These are phyloP conservation scores for Umbelopsis vinacea DNA, from an alignment of 192 early-diverging fungal genomes.

Conservation along the genomic window DNA sequence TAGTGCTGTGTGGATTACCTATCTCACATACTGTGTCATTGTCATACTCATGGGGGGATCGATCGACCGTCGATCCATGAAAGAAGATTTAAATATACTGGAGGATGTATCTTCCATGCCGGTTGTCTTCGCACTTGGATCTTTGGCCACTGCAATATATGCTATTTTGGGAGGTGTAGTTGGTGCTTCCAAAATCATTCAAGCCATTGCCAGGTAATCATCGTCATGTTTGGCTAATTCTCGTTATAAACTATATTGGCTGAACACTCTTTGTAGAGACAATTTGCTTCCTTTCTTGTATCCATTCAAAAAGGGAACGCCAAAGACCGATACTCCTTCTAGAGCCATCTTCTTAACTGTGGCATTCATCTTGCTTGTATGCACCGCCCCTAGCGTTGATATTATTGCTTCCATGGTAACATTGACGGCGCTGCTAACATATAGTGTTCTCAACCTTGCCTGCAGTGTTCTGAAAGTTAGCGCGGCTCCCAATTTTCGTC, in stretches of 20 bases:
- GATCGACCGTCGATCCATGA: slow-evolving; percentile 59
- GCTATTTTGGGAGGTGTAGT: slow-evolving; percentile 63
- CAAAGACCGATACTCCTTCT: slow-evolving; percentile 46
- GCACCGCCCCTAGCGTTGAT: slow-evolving; percentile 66
- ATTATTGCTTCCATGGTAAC: slow-evolving; percentile 69
- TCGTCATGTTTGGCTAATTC: not conserved
- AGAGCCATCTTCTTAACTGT: slow-evolving; percentile 48
- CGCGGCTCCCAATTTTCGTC: slow-evolving; percentile 71
- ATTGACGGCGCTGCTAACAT: slow-evolving; percentile 66
- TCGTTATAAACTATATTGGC: not conserved
- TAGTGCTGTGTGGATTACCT: slow-evolving; percentile 61
- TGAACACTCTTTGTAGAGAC: slow-evolving; percentile 39
- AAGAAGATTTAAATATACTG: slow-evolving; percentile 63
- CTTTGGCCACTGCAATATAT: slow-evolving; percentile 63
- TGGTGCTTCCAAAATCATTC: slow-evolving; percentile 64
- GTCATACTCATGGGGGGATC: slow-evolving; percentile 61
- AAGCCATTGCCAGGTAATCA: slow-evolving; percentile 57
- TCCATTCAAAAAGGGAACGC: slow-evolving; percentile 40
- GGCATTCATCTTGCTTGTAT: slow-evolving; percentile 55
- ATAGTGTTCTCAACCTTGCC: slow-evolving; percentile 66
- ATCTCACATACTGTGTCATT: slow-evolving; percentile 57
- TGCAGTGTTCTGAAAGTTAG: slow-evolving; percentile 67
- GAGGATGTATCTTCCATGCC: slow-evolving; percentile 64
- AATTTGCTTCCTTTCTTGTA: slow-evolving; percentile 58
- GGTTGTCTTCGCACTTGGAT: slow-evolving; percentile 56